Base-by-base conservation (phyloP, 2,329 filamentous ascomycete genomes). In the Emergomyces pasteurianus region DNA sequence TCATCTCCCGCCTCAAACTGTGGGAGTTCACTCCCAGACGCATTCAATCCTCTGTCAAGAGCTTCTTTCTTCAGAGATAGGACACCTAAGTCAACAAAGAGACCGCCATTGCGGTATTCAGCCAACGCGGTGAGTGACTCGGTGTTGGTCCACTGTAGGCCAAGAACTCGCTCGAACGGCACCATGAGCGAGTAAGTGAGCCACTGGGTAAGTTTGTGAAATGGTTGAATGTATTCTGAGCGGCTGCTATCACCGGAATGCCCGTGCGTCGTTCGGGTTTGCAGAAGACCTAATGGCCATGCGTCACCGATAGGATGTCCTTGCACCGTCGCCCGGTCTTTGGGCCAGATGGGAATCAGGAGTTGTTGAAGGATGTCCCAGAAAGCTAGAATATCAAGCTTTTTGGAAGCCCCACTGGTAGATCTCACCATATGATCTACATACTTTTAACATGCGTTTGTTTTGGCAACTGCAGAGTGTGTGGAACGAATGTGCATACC, bases 131-230 rank as follows among this genome's bases (percentile, higher is more conserved):
- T 90, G 9, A 86, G 78, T 0, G 85, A 78, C 23, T 81, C 75
- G 2, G 76, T 72, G 43, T 82, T 83, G 9, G 72, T 75, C 72
- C 83, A 83, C 14, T 78, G 73, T 16, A 80, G 75, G 1, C 76
- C 76, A 10, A 86, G 73, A 0, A 84, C 70, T 1, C 78, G 77
- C 55, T 79, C 76, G 66, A 86, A 84, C 0, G 83, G 82, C 3
- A 88, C 85, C 75, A 87, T 88, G 8, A 90, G 76, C 0, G 86
- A 89, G 71, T 90, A 90, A 1, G 82, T 82, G 6, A 90, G 79
- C 87, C 86, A 89, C 69, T 89, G 86, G 0, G 86, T 88, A 9
- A 89, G 78, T 64, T 84, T 84, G 68, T 85, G 83, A 67, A 82
- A 82, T 0, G 80, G 80, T 5, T 80, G 77, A 14, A 82, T 81